Base-by-base conservation (phyloP, 768 basidiomycete species). In the Mycena olivaceomarginata region DNA sequence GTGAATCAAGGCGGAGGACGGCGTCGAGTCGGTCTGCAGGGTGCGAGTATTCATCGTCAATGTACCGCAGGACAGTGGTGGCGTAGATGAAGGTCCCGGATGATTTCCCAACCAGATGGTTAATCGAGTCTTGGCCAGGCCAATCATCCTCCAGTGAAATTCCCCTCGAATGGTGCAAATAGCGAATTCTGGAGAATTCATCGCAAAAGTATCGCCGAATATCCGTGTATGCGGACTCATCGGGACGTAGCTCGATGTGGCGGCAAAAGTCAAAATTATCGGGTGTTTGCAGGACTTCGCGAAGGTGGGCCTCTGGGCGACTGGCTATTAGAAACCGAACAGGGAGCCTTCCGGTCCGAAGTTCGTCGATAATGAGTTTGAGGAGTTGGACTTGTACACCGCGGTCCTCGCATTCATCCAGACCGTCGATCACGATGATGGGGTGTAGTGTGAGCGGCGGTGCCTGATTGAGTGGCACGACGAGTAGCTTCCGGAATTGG, bases 401-500 rank as follows among this genome's bases (percentile, higher is more conserved):
- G 25, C 40, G 62, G 25, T 53, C 43, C 5, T 46, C 57, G 43
- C 65, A 74, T 66, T 72, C 71, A 39, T 72, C 43, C 43, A 45
- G 43, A 45, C 43, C 43, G 43, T 45, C 72, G 31, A 74, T 51
- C 1, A 74, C 37, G 11, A 74, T n/a, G n/a, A 74, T 64, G 8
- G 67, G 59, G 6, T 18, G 43, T 2, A 68, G 10, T 2, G 53
- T 8, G 20, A 40, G 59, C 39, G 25, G 6, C 18, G 65, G 25
- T 2, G 45, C 40, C 16, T 40, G 57, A n/a, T 63, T 41, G 31
- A 82, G 60, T n/a, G 79, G 79, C 10, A 72, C 64, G 1, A 79
- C 56, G 41, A 82, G 63, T 15, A 83, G 66, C 2, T 77, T 64
- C 51, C 70, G 63, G 39, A 80, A 63, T 51, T 83, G 83, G 18